These are phyloP conservation scores for Phytopythium litorale DNA, from an alignment of 352 stramenopile species.

Conservation along the genomic window DNA sequence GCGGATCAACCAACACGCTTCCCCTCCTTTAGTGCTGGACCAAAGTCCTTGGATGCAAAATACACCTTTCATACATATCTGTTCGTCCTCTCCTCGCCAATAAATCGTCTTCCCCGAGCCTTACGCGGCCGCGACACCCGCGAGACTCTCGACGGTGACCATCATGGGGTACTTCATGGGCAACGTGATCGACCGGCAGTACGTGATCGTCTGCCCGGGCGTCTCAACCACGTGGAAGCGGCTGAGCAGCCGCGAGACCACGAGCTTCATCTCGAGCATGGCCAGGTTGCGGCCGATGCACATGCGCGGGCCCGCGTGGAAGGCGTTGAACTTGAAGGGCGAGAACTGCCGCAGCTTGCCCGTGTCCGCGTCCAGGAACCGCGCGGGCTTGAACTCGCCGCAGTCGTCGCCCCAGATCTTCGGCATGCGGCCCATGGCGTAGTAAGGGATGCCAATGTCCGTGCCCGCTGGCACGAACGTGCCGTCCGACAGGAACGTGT, in stretches of 20 bases:
- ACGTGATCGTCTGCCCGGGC: conserved; percentile 28
- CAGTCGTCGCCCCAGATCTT: conserved; percentile 37
- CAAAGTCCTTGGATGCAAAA: no score
- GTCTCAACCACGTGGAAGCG: conserved; percentile 42
- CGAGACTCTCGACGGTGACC: conserved; percentile 15
- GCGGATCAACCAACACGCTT: no score
- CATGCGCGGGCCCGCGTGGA: conserved; percentile 50
- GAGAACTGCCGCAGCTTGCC: conserved; percentile 31
- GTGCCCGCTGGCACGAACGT: conserved; percentile 46
- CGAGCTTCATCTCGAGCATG: conserved; percentile 77
- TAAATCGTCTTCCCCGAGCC: no score
- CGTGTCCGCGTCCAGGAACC: conserved; percentile 31
- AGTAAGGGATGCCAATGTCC: conserved; percentile 33
- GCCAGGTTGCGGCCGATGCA: conserved; percentile 63
- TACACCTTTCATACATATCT: no score
- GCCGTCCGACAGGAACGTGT: conserved; percentile 54
- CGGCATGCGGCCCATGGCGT: conserved; percentile 29
- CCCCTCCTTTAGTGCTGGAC: no score
- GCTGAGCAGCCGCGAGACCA: conserved; percentile 41
- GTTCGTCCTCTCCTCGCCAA: background rate
- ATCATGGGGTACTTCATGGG: conserved; percentile 40
- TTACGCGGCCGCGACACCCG: background rate
- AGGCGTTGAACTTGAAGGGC: conserved; percentile 62
- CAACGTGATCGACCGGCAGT: conserved; percentile 40
- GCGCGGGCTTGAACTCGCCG: conserved; percentile 37